Conservation (phyloP, 2,329 filamentous ascomycete genomes). For the Pezicula radicicola region DNA sequence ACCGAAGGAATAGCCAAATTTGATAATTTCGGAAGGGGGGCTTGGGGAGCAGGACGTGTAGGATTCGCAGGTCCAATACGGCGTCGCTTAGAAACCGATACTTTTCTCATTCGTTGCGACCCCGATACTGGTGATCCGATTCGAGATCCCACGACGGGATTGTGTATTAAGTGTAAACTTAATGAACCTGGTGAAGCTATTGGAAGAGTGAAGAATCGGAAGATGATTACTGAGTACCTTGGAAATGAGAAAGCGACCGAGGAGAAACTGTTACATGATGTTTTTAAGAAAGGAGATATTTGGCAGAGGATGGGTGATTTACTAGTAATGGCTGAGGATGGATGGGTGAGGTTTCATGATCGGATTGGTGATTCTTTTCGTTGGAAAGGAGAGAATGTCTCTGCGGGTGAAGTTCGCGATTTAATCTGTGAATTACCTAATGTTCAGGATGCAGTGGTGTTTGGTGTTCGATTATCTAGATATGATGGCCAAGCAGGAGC, state of each 20-base stretch:
- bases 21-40: constrained; percentile 38
- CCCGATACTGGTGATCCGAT: constrained; percentile 7
- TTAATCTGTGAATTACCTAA: constrained; percentile 37
- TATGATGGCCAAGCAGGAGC: constrained; percentile 47
- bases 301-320: constrained; percentile 43
- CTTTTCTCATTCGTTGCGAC: constrained; percentile 38
- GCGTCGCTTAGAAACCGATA: constrained; percentile 37
- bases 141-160: constrained; percentile 38
- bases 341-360: constrained; percentile 43
- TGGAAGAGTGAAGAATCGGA: constrained; percentile 36
- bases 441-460: constrained; percentile 41
- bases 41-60: constrained; percentile 39
- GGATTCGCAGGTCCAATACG: constrained; percentile 39
- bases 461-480: constrained; percentile 36
- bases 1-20: constrained; percentile 44
- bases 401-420: constrained; percentile 40
- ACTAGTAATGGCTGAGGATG: constrained; percentile 35
- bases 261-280: constrained; percentile 38
- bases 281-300: constrained; percentile 41
- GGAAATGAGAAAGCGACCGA: constrained; percentile 38
- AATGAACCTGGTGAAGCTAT: constrained; percentile 43
- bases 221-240: constrained; percentile 38
- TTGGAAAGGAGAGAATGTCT: constrained; percentile 49
- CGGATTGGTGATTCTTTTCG: constrained; percentile 51
- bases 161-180: constrained; percentile 33